Evolutionary conservation across 1,139 yeast genomes (phyloP).

Genomic region (Candida glucosophila): DNA sequence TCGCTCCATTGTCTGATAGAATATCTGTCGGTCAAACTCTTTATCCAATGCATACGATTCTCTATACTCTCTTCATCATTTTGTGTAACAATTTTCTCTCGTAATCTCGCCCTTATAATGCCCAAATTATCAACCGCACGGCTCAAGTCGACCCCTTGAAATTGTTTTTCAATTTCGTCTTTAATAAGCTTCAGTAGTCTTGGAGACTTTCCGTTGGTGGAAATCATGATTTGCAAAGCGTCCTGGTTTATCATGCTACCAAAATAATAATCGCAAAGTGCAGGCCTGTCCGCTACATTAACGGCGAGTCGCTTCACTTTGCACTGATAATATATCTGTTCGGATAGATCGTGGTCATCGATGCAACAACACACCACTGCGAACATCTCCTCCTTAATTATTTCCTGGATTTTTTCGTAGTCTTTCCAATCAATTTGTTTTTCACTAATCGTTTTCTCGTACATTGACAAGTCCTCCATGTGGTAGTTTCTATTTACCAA

Average conservation of each 20-base stretch:
- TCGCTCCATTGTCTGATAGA: conserved; percentile 53
- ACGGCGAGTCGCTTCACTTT: conserved; percentile 52
- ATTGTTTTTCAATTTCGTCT: conserved; percentile 43
- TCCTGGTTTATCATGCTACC: conserved; percentile 75
- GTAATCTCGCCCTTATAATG: conserved; percentile 41
- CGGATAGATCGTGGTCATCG: conserved; percentile 58
- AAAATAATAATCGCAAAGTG: conserved; percentile 76
- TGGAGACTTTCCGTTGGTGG: conserved; percentile 80
- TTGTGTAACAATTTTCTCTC: conserved; percentile 30
- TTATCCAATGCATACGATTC: conserved; percentile 67
- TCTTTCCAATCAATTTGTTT: conserved; percentile 10
- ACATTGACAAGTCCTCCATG: conserved; percentile 41
- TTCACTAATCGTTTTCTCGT: conserved; percentile 17
- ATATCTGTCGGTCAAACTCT: conserved; percentile 53
- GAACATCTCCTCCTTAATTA: conserved; percentile 34
- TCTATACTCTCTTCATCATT: conserved; percentile 50
- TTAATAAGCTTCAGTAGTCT: conserved; percentile 62
- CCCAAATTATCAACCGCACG: conserved; percentile 62
- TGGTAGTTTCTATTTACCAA: conserved; percentile 34
- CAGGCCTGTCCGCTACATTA: conserved; percentile 81
- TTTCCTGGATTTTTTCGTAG: conserved; percentile 24
- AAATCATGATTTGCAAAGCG: conserved; percentile 73
- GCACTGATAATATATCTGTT: conserved; percentile 52
- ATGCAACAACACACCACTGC: conserved; percentile 69
- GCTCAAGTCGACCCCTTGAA: conserved; percentile 36